phyloP scores from a whole-genome alignment of 495 filamentous ascomycete species.

The Cairneyella variabilis region DNA sequence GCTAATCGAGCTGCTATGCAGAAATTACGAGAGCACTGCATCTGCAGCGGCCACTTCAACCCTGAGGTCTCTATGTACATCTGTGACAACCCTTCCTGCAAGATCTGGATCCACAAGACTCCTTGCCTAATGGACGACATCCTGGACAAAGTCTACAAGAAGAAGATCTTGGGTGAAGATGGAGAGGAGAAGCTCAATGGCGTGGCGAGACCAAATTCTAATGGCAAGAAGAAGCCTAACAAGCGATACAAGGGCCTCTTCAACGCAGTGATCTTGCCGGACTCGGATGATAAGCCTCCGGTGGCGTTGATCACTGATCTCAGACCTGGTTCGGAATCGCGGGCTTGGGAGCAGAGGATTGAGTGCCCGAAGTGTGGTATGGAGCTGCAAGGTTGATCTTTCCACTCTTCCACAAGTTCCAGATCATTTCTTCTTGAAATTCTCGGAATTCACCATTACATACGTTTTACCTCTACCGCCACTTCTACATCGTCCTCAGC shows the following conservation, averaged over 20 bases:
- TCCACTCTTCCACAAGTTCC: too few species aligned
- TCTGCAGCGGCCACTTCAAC: conserved; percentile 58
- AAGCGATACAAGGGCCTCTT: conserved; percentile 16
- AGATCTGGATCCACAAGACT: conserved; percentile 57
- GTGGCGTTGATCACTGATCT: conserved; percentile 11
- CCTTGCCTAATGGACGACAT: conserved; percentile 54
- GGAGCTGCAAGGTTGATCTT: conserved; percentile 7
- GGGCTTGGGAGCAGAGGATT: conserved; percentile 13
- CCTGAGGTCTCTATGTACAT: conserved; percentile 56
- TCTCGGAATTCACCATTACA: too few species aligned
- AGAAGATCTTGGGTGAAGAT: conserved; percentile 21
- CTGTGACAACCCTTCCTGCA: conserved; percentile 52
- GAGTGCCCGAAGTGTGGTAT: conserved; percentile 14
- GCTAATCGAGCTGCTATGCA: conserved; percentile 27
- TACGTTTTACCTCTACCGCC: too few species aligned
- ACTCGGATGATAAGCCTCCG: conserved; percentile 1
- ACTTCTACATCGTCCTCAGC: too few species aligned
- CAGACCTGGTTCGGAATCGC: background rate
- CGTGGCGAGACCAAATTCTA: conserved; percentile 11
- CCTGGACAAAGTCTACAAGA: conserved; percentile 41
- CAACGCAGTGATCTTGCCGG: conserved; percentile 3
- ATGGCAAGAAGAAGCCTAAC: conserved; percentile 9
- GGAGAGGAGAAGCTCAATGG: background rate
- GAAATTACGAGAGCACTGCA: conserved; percentile 56
- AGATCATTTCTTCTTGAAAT: too few species aligned